phyloP scores from a whole-genome alignment of 2,329 filamentous ascomycete species.

The Sporothrix globosa region DNA sequence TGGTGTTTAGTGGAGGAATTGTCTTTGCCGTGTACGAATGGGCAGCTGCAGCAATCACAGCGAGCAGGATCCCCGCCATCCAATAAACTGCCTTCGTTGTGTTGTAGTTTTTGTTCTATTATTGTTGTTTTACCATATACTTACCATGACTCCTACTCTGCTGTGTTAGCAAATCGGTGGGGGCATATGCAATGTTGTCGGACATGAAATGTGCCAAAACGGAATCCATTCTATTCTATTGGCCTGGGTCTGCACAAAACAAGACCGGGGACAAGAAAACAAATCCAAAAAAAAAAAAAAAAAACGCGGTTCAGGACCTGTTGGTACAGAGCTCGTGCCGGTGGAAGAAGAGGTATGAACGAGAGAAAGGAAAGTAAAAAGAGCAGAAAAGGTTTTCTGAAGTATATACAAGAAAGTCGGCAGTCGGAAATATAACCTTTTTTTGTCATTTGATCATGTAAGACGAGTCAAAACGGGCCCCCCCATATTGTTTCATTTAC shows the following conservation, averaged over 20 bases:
- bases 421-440: neutral
- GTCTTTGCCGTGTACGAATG: too few species aligned
- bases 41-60: too few species aligned
- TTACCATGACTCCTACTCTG: too few species aligned
- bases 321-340: neutral
- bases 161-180: too few species aligned
- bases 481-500: neutral
- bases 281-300: neutral
- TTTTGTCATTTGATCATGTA: conserved; percentile 20
- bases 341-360: neutral
- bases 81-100: too few species aligned
- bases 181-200: too few species aligned
- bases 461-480: neutral
- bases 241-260: neutral
- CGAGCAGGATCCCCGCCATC: conserved; percentile 50
- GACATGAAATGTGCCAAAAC: too few species aligned
- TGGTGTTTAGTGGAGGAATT: too few species aligned
- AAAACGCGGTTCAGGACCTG: neutral
- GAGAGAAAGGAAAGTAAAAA: conserved; percentile 13
- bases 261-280: neutral
- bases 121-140: too few species aligned
- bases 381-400: neutral
- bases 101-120: too few species aligned
- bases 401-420: conserved; percentile 10
- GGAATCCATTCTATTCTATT: neutral